Base-by-base conservation (phyloP, 352 stramenopile species). In the Sclerospora graminicola region DNA sequence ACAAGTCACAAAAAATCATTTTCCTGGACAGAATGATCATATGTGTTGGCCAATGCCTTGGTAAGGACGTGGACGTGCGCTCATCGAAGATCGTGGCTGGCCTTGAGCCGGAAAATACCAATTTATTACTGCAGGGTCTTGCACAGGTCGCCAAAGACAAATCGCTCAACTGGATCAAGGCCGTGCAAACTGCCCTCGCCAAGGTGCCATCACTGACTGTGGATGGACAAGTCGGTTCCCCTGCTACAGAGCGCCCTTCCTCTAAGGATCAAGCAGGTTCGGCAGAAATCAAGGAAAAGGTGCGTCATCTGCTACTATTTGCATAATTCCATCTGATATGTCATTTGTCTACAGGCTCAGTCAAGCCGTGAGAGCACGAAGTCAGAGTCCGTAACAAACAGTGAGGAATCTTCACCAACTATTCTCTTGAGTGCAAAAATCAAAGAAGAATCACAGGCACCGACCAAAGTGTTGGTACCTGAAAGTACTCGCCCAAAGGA, bases 161-260 rank as follows among this genome's bases (percentile, higher is more conserved):
- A 15, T 71, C 70, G 16, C 58, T 87, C 8, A 72, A 89, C 46
- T 93, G 77, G 72, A 48, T 41, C 2, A 68, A 68, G 13, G 76
- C 79, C 0, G 68, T 90, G 19, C 60, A 87, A 35, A 61, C 66
- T 18, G 69, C 79, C 3, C 60, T 89, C 5, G 48, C 61, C 4
- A 84, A 82, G 41, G 65, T 84, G 6, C 71, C 77, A n/a, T 77
- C 76, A 13, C 42, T 88, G 11, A 68, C 66, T 4, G 56, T 63
- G 2, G 72, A 93, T 14, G 68, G 67, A 27, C 44, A 57, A 52
- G 35, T 50, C 5, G 58, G 57, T 10, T 37, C 41, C 27, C 21
- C 50, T 3, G 36, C 60, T 15, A 44, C 52, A 19, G 23, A 30
- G 3, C 60, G 67, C 5, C 67, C 67, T 8, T 43, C 54, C 8